Evolutionary conservation across 768 basidiomycete species (phyloP).

Genomic region (Sutorius australiensis): DNA sequence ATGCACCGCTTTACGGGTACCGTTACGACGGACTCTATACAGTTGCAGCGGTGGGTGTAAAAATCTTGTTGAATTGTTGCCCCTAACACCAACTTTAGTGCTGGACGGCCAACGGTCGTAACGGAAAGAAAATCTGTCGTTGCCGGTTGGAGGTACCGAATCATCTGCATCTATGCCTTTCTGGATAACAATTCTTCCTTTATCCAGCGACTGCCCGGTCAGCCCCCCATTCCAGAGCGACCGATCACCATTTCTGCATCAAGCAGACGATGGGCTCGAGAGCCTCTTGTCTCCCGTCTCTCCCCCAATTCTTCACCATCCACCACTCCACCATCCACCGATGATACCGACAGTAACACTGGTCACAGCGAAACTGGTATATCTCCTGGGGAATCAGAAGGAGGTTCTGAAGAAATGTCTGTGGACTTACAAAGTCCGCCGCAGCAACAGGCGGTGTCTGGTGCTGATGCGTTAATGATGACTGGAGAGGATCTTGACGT

Average conservation of each 20-base stretch:
- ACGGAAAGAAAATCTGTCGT: constrained; percentile 21
- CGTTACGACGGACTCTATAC: constrained; percentile 33
- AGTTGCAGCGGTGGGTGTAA: constrained; percentile 17
- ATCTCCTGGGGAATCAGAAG: neutral
- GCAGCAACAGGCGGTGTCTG: neutral
- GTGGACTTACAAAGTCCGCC: neutral
- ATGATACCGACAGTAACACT: neutral
- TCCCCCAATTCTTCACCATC: neutral
- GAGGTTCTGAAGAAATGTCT: neutral
- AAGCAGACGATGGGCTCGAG: neutral
- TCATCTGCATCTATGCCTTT: neutral
- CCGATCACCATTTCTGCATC: neutral
- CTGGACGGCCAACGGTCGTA: constrained; percentile 19
- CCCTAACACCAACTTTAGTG: constrained; percentile 6
- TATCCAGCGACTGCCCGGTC: constrained; percentile 24
- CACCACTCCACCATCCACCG: neutral
- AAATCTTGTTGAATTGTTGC: neutral
- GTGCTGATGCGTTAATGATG: neutral
- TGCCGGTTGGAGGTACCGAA: constrained; percentile 23
- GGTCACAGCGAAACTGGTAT: neutral
- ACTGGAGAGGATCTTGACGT: neutral
- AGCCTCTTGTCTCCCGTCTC: neutral
- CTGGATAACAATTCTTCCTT: neutral
- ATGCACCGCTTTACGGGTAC: constrained; percentile 24
- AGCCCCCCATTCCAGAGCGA: constrained; percentile 22